Evolutionary conservation across 495 filamentous ascomycete genomes (phyloP).

Genomic region (Baudoinia panamericana): DNA sequence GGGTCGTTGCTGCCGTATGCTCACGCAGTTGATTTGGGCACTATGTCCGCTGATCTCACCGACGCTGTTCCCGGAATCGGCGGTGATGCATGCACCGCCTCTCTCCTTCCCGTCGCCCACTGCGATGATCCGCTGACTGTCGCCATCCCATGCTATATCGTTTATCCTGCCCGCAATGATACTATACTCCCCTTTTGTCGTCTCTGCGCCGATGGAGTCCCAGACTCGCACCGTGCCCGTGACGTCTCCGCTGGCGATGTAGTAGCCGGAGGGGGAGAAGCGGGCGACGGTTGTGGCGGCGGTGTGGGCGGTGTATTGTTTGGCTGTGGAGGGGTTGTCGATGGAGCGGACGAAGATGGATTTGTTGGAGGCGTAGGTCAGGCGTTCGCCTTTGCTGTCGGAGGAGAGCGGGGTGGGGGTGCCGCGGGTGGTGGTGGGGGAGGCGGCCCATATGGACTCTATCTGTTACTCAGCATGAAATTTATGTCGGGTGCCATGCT

Average conservation of each 20-base stretch:
- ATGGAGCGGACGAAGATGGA: constrained; percentile 89
- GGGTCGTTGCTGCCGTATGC: constrained; percentile 78
- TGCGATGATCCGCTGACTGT: constrained; percentile 89
- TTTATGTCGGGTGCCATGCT: too few relatives aligned
- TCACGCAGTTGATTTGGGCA: constrained; percentile 77
- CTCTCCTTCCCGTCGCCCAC: constrained; percentile 90
- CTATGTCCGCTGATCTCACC: constrained; percentile 88
- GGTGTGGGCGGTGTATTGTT: constrained; percentile 86
- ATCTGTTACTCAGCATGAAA: too few relatives aligned
- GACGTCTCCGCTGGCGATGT: constrained; percentile 84
- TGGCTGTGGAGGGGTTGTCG: constrained; percentile 67
- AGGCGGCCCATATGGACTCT: constrained; percentile 63
- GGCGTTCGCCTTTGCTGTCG: constrained; percentile 80
- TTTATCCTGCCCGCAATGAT: constrained; percentile 93
- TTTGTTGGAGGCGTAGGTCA: constrained; percentile 91
- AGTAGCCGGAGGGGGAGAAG: constrained; percentile 90
- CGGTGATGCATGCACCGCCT: constrained; percentile 87
- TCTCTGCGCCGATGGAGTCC: constrained; percentile 57
- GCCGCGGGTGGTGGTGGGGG: constrained; percentile 71
- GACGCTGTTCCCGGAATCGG: constrained; percentile 89
- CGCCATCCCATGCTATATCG: constrained; percentile 94
- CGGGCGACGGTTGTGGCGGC: constrained; percentile 78
- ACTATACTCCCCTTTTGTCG: constrained; percentile 72
- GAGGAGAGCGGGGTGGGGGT: constrained; percentile 81
- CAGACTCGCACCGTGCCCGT: constrained; percentile 77